phyloP scores from a whole-genome alignment of 768 basidiomycete species.

The Boletus coccyginus region DNA sequence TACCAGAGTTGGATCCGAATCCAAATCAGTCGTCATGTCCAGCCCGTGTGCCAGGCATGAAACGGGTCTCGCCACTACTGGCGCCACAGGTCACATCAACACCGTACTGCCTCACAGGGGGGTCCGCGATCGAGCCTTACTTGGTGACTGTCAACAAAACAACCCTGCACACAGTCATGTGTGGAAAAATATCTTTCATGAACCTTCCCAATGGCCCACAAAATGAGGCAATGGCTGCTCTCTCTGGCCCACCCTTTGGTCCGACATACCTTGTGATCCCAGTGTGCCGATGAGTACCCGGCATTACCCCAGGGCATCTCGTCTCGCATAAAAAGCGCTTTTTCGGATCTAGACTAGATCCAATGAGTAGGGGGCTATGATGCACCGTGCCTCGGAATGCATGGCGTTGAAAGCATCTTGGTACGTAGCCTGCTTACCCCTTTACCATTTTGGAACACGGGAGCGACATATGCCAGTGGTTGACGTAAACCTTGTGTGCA shows the following conservation, averaged over 20 bases:
- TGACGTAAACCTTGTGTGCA: too few relatives aligned
- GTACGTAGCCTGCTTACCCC: too few relatives aligned
- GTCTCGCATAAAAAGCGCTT: conserved; percentile 3
- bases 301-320: too few relatives aligned
- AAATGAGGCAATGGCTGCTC: conserved; percentile 12
- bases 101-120: too few relatives aligned
- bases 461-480: too few relatives aligned
- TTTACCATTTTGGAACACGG: too few relatives aligned
- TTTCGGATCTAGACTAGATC: conserved; percentile 27
- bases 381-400: conserved; percentile 1
- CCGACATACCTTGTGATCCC: conserved; percentile 29
- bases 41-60: too few relatives aligned
- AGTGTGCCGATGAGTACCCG: conserved; percentile 23
- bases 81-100: too few relatives aligned
- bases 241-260: conserved; percentile 4
- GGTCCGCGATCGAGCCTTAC: conserved; percentile 24
- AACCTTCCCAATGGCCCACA: conserved; percentile 31
- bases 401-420: conserved; percentile 16
- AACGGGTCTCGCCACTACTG: too few relatives aligned
- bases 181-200: conserved; percentile 12
- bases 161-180: background rate
- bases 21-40: too few relatives aligned
- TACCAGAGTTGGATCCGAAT: too few relatives aligned
- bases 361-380: conserved; percentile 29
- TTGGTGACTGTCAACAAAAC: conserved; percentile 12